These are phyloP conservation scores for Cyberlindnera lachancei DNA, from an alignment of 805 yeast species.

Conservation along the genomic window DNA sequence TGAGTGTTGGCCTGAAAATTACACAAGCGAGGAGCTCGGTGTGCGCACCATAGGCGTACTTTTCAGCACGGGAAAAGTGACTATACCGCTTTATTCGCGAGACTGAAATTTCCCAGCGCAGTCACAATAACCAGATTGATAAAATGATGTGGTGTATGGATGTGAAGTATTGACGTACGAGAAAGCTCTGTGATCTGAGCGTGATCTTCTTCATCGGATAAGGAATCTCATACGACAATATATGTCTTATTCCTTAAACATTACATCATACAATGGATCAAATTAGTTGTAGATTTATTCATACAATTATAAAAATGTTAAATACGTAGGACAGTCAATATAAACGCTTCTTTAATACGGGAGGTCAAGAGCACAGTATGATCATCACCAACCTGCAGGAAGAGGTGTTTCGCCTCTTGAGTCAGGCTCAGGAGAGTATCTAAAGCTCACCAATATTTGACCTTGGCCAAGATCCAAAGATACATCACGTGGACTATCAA, in stretches of 20 bases:
- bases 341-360: no score
- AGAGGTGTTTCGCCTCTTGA: slow-evolving; percentile 12
- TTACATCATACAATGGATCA: no score
- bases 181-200: no score
- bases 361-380: no score
- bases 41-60: slow-evolving; percentile 3
- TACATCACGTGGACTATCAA: slow-evolving; percentile 38
- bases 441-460: slow-evolving; percentile 34
- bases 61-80: slow-evolving; percentile 1
- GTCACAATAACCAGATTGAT: no score
- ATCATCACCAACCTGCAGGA: slow-evolving; percentile 15
- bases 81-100: slow-evolving; percentile 1
- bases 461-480: slow-evolving; percentile 33
- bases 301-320: no score
- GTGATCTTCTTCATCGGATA: no score
- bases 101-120: slow-evolving; percentile 2
- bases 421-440: slow-evolving; percentile 23
- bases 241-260: no score
- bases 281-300: no score
- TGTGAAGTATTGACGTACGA: neutral
- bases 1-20: slow-evolving; percentile 3
- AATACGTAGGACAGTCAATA: no score
- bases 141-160: neutral
- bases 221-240: no score
- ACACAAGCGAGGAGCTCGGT: slow-evolving; percentile 1